Evolutionary conservation across 768 basidiomycete species (phyloP), one percentile per base, ranked within the genome.

Genomic region (Suillus weaverae): DNA sequence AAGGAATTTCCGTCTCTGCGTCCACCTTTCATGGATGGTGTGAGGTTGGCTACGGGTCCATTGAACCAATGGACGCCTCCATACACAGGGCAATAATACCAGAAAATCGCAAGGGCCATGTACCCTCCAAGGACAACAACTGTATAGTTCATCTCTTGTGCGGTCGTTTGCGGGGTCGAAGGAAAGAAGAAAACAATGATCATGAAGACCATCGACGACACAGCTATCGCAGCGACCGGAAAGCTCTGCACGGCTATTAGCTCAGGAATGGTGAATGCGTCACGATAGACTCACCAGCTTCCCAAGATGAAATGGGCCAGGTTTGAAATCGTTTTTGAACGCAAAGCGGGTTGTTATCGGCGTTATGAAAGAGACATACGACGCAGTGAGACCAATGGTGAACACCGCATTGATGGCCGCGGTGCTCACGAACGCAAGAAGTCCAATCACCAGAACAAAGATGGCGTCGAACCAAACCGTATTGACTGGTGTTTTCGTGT

Each of bases 381-480:
- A 53, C 8, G 51, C 51, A 53, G 51, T 53, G 9, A 53, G 30
- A 32, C 30, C 30, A 20, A 53, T 53, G 1, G 51, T 53, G 51
- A 53, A 53, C 16, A 53, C 51, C 16, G 51, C 51, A 53, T 53
- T 53, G 16, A 53, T 53, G 30, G 51, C 51, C 16, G 16, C 51
- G 32, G 51, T 53, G 51, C 51, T 53, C 51, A 53, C 51, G 9
- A 53, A 53, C 30, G 51, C 51, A 32, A 53, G 51, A 33, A 53
- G 51, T 18, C 51, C 51, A 53, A 53, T 30, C 18, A 53, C 18
- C 18, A 53, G 16, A 18, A 53, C 51, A 53, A 32, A 53, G 51
- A 20, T 1, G 9, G 51, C 4, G 5, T 53, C 51, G 16, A 53
- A 53, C 51, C 51, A 53, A 20, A 53, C 51, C 4, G 51, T 53